Conservation (phyloP, 1,284 basidiomycete genomes). For the Caloboletus inedulis region DNA sequence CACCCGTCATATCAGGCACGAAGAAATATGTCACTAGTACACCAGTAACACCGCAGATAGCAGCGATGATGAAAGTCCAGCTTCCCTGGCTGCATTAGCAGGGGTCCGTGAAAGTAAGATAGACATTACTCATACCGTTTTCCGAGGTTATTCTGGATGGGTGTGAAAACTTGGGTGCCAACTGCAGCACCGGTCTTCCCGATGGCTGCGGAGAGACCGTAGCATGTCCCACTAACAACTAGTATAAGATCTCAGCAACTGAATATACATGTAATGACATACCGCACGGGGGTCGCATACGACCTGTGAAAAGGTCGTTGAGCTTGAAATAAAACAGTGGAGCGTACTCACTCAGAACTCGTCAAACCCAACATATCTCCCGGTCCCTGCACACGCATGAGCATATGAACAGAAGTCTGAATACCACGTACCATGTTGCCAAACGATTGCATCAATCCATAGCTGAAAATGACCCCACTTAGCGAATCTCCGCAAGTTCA, state of each 20-base stretch:
- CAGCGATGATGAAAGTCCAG: constrained; percentile 71
- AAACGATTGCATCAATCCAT: constrained; percentile 64
- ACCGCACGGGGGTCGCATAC: constrained; percentile 67
- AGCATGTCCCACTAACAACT: constrained; percentile 56
- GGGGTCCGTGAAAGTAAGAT: neutral
- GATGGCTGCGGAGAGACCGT: constrained; percentile 67
- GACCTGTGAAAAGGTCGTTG: constrained; percentile 38
- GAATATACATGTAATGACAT: constrained; percentile 8
- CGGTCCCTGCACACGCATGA: constrained; percentile 49
- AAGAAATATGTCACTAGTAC: constrained; percentile 68
- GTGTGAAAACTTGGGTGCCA: constrained; percentile 75
- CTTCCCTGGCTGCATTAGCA: constrained; percentile 33
- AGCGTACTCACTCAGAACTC: constrained; percentile 54
- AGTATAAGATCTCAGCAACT: neutral
- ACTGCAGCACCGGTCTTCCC: constrained; percentile 77
- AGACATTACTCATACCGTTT: constrained; percentile 43
- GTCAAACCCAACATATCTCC: constrained; percentile 72
- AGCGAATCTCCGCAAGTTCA: constrained; percentile 5
- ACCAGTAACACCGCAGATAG: constrained; percentile 62
- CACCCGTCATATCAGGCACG: constrained; percentile 64
- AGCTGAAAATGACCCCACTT: constrained; percentile 37
- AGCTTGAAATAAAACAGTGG: constrained; percentile 5
- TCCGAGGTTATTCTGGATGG: constrained; percentile 66
- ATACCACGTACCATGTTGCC: constrained; percentile 54
- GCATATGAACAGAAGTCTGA: neutral